These are phyloP conservation scores for Trametes cubensis DNA, from an alignment of 768 basidiomycete genomes.

Conservation along the genomic window DNA sequence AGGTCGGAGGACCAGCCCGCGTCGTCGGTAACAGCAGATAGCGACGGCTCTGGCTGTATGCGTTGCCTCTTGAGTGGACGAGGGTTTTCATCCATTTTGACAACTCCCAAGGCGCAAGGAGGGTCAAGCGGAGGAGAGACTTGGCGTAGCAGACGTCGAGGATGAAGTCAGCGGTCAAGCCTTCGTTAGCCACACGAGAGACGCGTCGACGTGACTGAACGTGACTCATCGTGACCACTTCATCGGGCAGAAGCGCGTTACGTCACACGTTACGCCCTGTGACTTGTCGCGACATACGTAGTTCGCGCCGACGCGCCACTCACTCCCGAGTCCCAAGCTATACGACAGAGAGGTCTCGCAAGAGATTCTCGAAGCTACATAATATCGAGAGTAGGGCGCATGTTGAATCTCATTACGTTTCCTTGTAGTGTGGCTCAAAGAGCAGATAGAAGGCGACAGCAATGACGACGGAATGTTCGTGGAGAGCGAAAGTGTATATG, in stretches of 20 bases:
- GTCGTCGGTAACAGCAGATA: background rate
- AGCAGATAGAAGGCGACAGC: too few relatives aligned
- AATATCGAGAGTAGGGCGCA: too few relatives aligned
- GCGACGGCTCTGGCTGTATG: slow-evolving; percentile 19
- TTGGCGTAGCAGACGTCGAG: background rate
- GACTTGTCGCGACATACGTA: background rate
- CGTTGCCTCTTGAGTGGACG: slow-evolving; percentile 21
- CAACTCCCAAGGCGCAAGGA: background rate
- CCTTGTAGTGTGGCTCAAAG: too few relatives aligned
- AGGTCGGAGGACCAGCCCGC: slow-evolving; percentile 10
- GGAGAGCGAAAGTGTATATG: background rate
- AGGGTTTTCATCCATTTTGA: slow-evolving; percentile 4
- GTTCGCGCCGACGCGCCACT: too few relatives aligned
- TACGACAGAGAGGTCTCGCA: too few relatives aligned
- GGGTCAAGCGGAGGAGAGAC: background rate
- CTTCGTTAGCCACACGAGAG: background rate
- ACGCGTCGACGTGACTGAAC: background rate
- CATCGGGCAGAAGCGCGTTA: background rate
- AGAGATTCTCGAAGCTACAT: too few relatives aligned
- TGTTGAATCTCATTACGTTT: too few relatives aligned
- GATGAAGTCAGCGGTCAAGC: slow-evolving; percentile 1
- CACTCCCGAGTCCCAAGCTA: too few relatives aligned
- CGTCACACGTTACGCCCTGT: background rate
- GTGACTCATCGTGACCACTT: background rate
- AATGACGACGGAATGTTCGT: too few relatives aligned